phyloP scores from a whole-genome alignment of 1,139 yeast species.

The Geotrichum restrictum region DNA sequence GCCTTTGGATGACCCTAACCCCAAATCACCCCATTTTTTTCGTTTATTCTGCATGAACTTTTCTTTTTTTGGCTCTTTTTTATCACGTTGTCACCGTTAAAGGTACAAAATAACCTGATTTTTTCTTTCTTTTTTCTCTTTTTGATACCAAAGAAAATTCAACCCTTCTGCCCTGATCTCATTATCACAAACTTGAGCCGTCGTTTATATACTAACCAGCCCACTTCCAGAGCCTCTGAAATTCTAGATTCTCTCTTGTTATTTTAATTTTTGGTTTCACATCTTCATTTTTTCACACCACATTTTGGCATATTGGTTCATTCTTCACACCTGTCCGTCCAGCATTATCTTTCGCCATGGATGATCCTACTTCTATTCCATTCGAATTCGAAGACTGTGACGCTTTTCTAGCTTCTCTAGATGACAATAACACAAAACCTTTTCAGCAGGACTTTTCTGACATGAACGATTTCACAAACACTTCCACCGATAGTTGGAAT shows the following conservation, averaged over 20 bases:
- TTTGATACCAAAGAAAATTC: neutral
- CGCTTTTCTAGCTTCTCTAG: slow-evolving; percentile 27
- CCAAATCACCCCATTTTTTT: slow-evolving; percentile 5
- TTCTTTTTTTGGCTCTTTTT: neutral
- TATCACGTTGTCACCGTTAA: neutral
- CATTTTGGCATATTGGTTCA: neutral
- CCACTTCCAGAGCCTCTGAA: neutral
- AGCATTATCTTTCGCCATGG: slow-evolving; percentile 6
- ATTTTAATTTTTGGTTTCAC: neutral
- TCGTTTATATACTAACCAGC: neutral
- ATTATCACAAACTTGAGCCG: neutral
- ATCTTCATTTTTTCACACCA: neutral
- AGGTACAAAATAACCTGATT: neutral
- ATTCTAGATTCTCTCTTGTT: slow-evolving; percentile 1
- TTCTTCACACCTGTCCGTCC: neutral
- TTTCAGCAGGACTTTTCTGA: neutral
- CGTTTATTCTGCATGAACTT: neutral
- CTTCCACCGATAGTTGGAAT: neutral
- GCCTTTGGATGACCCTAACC: neutral
- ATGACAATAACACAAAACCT: slow-evolving; percentile 18
- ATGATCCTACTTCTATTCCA: slow-evolving; percentile 17
- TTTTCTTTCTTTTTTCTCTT: neutral
- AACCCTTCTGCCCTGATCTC: slow-evolving; percentile 5
- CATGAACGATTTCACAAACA: slow-evolving; percentile 7
- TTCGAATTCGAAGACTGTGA: slow-evolving; percentile 31